Evolutionary conservation across 345 rosid species (phyloP).

Genomic region (Populus deltoides): DNA sequence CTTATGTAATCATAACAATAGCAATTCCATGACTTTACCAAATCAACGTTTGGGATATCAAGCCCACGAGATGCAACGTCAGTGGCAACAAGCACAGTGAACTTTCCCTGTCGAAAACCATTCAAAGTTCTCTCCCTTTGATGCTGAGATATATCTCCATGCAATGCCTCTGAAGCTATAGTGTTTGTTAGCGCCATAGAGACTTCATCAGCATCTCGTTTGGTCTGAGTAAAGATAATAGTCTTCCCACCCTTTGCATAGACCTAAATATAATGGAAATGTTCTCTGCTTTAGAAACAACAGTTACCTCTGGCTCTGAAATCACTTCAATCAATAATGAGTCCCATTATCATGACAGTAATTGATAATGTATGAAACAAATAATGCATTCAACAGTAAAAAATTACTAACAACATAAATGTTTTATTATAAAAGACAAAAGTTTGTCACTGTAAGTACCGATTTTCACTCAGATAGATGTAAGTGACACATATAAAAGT

Average conservation of each 20-base stretch:
- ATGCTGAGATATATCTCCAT: slow-evolving; percentile 97
- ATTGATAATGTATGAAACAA: neutral
- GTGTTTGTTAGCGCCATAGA: slow-evolving; percentile 71
- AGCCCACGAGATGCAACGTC: slow-evolving; percentile 99
- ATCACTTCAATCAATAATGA: neutral
- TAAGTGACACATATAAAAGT: neutral
- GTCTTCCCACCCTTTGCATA: slow-evolving; percentile 97
- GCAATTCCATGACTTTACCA: slow-evolving; percentile 47
- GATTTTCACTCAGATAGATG: neutral
- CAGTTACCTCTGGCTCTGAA: neutral
- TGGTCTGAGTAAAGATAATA: slow-evolving; percentile 93
- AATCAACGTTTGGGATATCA: slow-evolving; percentile 94
- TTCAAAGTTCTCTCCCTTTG: slow-evolving; percentile 98
- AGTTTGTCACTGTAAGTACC: neutral
- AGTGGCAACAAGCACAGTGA: slow-evolving; percentile 95
- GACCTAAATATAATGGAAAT: slow-evolving; percentile 45
- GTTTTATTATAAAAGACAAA: neutral
- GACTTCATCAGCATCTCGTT: slow-evolving; percentile 96
- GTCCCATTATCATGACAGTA: neutral
- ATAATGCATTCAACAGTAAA: neutral
- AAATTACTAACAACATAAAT: neutral
- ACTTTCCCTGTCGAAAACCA: slow-evolving; percentile 91
- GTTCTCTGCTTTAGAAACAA: neutral
- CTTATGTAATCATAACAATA: neutral
- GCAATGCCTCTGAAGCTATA: slow-evolving; percentile 93